Conservation (phyloP, 1,284 basidiomycete species). For the Waitea zeae region DNA sequence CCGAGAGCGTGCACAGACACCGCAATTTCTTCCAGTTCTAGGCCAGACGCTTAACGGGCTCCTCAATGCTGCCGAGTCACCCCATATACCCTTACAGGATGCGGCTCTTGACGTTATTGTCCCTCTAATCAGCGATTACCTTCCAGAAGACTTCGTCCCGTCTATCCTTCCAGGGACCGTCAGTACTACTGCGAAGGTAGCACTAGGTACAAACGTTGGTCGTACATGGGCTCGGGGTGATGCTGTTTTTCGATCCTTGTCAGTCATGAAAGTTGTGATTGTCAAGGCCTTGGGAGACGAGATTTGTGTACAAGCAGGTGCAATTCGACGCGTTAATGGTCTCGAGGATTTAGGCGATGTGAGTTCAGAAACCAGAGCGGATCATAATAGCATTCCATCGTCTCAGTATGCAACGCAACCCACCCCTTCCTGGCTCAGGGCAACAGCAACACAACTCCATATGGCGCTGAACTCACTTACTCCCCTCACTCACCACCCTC, state of each 20-base stretch:
- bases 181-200: slow-evolving; percentile 55
- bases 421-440: slow-evolving; percentile 40
- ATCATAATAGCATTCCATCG: too few relatives aligned
- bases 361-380: too few relatives aligned
- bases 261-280: slow-evolving; percentile 36
- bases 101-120: slow-evolving; percentile 43
- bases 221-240: slow-evolving; percentile 51
- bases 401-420: slow-evolving; percentile 31
- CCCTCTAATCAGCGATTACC: slow-evolving; percentile 39
- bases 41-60: slow-evolving; percentile 71
- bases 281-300: slow-evolving; percentile 44
- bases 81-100: slow-evolving; percentile 41
- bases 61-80: slow-evolving; percentile 35
- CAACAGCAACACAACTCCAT: slow-evolving; percentile 49
- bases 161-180: slow-evolving; percentile 71
- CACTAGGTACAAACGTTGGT: slow-evolving; percentile 27
- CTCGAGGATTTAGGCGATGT: slow-evolving; percentile 50
- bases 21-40: slow-evolving; percentile 54
- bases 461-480: slow-evolving; percentile 47
- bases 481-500: slow-evolving; percentile 48
- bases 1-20: slow-evolving; percentile 25
- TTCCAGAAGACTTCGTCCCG: slow-evolving; percentile 43
- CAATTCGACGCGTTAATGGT: slow-evolving; percentile 30
- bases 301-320: slow-evolving; percentile 43
- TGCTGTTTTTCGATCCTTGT: slow-evolving; percentile 39